A percentile compares a stretch with the other conserved stretches of the same genome.
phyloP scores from a whole-genome alignment of 805 yeast genomes.

The Candida sonorensis region DNA sequence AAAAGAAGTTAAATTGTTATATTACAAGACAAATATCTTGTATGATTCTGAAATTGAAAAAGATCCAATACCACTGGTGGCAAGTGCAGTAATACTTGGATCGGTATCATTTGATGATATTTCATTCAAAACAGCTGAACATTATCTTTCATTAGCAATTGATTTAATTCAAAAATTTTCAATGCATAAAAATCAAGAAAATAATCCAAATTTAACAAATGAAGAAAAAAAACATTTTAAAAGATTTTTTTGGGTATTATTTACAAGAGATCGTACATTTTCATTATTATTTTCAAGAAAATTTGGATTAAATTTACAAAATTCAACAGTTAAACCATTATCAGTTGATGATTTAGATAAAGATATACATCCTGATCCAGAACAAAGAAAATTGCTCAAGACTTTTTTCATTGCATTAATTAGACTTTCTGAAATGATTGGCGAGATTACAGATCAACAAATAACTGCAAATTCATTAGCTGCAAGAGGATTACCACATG shows the following conservation, averaged over 20 bases:
- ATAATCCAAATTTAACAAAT: constrained; percentile 1
- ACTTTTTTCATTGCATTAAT: constrained; percentile 1
- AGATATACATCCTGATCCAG: not conserved
- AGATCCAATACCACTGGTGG: constrained; percentile 50
- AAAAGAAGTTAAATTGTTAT: constrained; percentile 44
- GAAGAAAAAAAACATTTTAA: constrained; percentile 40
- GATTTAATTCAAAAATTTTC: constrained; percentile 66
- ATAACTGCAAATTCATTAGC: constrained; percentile 1
- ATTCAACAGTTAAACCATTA: constrained; percentile 1
- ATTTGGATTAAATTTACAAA: not conserved
- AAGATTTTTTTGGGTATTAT: constrained; percentile 66
- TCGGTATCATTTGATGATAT: constrained; percentile 45
- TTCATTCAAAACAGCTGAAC: constrained; percentile 1
- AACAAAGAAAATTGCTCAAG: not conserved
- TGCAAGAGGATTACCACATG: not conserved
- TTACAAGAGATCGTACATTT: constrained; percentile 41
- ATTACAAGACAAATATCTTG: constrained; percentile 44
- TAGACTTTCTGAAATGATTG: constrained; percentile 1
- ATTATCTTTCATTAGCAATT: constrained; percentile 46
- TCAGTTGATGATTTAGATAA: not conserved
- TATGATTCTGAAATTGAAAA: constrained; percentile 61
- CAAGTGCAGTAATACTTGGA: constrained; percentile 1
- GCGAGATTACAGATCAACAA: constrained; percentile 4
- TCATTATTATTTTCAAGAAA: constrained; percentile 1
- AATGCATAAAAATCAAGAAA: constrained; percentile 42